Evolutionary conservation across 1,284 basidiomycete species (phyloP), one percentile per base, ranked within the genome.

Genomic region (Farysia itapuensis): DNA sequence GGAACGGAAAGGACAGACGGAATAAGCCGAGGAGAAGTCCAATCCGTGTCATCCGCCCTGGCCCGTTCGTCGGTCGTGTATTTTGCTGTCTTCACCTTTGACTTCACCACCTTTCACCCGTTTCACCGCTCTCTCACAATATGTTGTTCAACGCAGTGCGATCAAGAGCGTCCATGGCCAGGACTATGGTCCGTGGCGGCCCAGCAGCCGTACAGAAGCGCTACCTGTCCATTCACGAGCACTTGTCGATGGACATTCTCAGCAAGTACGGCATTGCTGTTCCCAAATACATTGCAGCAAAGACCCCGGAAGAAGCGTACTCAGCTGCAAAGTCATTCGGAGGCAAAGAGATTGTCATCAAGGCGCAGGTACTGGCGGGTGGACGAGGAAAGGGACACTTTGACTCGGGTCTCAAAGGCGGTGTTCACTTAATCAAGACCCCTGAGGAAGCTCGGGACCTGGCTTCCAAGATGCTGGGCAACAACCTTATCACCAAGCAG

Each of bases 361-460:
- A 98, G 81, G 95, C 93, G 20, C 95, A 99, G 79, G 95, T 99
- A 8, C 86, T 99, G 50, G 95, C 95, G 63, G 95, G 95, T 75
- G 95, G 95, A 70, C 86, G 95, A 77, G 95, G 95, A 69, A 98
- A 98, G 83, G 95, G 95, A 45, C 88, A 90, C 76, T 99, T 99
- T 75, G 87, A 94, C 80, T 90, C 85, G 76, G 95, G 95, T 23
- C 85, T 97, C 77, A 87, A 97, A 79, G 94, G 95, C 47, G 95
- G 95, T 81, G 95, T 99, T 18, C 95, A 98, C 79, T 85, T 90
- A 81, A 84, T 97, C 60, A 84, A 90, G 75, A 88, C 84, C 90
- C 93, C 93, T 24, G 85, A 88, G 61, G 85, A 97, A 78, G 95
- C 93, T 30, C 84, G 86, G 76, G 88, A 94, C 42, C 84, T 84